Conservation (phyloP, 495 filamentous ascomycete genomes). For the Aspergillus egyptiacus region DNA sequence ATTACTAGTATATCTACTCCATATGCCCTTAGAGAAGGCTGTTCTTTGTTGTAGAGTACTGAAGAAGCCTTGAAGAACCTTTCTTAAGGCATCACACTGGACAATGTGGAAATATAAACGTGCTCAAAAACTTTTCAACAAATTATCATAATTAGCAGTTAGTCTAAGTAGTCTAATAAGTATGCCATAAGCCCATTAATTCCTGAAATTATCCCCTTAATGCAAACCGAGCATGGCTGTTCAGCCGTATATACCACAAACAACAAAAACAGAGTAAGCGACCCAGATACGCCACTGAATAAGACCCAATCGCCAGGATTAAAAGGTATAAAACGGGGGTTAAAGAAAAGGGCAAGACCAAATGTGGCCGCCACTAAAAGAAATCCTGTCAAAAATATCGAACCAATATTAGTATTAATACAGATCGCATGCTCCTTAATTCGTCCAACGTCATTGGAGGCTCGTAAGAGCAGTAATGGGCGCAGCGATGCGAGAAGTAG, state of each 20-base stretch:
- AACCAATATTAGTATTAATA: conserved; percentile 16
- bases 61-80: background rate
- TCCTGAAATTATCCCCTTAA: conserved; percentile 3
- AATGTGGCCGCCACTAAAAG: no score
- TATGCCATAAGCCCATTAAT: conserved; percentile 1
- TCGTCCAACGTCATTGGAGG: conserved; percentile 1
- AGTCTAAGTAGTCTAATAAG: background rate
- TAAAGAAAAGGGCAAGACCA: background rate
- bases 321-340: conserved; percentile 1
- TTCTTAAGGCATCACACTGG: background rate
- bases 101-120: background rate
- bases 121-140: no score
- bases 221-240: conserved; percentile 4
- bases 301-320: background rate
- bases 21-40: background rate
- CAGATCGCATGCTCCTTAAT: conserved; percentile 4
- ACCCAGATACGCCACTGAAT: background rate
- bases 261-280: conserved; percentile 1
- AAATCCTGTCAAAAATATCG: conserved; percentile 1
- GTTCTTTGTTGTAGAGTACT: background rate
- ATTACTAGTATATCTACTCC: background rate
- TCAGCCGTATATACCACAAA: conserved; percentile 13
- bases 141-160: no score
- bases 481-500: conserved; percentile 5
- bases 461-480: conserved; percentile 13